Base-by-base conservation (phyloP, 2,329 filamentous ascomycete species). In the Diaporthe helianthi region DNA sequence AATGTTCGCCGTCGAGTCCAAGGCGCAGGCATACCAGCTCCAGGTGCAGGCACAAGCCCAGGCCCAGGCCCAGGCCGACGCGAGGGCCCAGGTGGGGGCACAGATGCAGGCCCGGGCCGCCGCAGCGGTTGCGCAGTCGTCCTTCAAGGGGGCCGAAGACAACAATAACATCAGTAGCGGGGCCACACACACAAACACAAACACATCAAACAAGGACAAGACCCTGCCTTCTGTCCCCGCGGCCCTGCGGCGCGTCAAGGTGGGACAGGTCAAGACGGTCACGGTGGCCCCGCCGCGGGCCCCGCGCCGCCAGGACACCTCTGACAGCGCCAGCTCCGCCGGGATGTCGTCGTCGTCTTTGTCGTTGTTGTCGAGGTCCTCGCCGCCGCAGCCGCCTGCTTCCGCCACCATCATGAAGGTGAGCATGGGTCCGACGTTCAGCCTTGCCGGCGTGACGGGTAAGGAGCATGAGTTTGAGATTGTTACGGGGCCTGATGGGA, bases 391-490 rank as follows among this genome's bases (percentile, higher is more conserved):
- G 64, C 64, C 29, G n/a, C 41, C 51, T 22, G 38, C 12, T 19
- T 47, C 65, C 8, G 51, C 53, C 17, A 55, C 63, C 8, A 46
- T 53, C 15, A 52, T 71, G 67, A 69, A 65, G 63, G 49, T 69
- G 15, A 54, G 38, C 33, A 29, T 38, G 22, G 63, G 67, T 0
- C 70, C 67, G 6, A n/a, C 63, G 7, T 71, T 71, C 26, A 54
- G 70, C 41, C 54, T 71, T 22, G 70, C 70, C 19, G 63, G 64
- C 1, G 67, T 71, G 4, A 60, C 63, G 12, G 70, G 70, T 3
- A 69, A 69, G 70, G 55, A 68, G 19, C 70, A 71, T 63, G 70
- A 71, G 67, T 71, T 71, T 67, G 67, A 71, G 46, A 71, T 71
- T 26, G 64, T 71, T 12, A 64, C 67, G 1, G 66, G 66, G 0